phyloP scores from a whole-genome alignment of 2,329 filamentous ascomycete genomes.

The Drechmeria coniospora region DNA sequence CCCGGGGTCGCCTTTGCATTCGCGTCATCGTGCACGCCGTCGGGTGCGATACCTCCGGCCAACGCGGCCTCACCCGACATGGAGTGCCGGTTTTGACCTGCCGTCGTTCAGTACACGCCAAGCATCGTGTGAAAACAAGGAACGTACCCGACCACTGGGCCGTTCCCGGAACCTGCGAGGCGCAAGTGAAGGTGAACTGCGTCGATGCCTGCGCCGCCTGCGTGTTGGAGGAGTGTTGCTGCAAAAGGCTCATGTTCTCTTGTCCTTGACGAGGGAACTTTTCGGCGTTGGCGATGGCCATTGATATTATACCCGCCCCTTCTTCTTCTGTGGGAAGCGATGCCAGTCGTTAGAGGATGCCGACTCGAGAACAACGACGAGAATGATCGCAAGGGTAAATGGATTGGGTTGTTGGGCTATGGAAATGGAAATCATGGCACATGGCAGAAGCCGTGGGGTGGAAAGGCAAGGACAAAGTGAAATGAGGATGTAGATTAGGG shows the following conservation, averaged over 20 bases:
- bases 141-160: conserved; percentile 54
- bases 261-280: conserved; percentile 52
- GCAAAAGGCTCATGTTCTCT: conserved; percentile 65
- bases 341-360: too few relatives aligned
- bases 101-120: conserved; percentile 1
- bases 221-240: conserved; percentile 44
- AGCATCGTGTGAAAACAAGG: neutral
- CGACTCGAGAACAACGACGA: too few relatives aligned
- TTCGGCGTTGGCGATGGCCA: conserved; percentile 78
- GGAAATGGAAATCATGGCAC: too few relatives aligned
- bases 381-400: too few relatives aligned
- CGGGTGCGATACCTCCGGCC: conserved; percentile 6
- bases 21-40: conserved; percentile 17
- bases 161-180: conserved; percentile 71
- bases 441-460: too few relatives aligned
- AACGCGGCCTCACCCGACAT: conserved; percentile 7
- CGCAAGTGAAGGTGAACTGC: conserved; percentile 93
- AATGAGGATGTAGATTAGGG: neutral
- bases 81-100: conserved; percentile 11
- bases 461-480: neutral
- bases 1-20: conserved; percentile 17
- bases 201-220: conserved; percentile 56
- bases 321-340: conserved; percentile 19
- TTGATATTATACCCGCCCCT: conserved; percentile 68
- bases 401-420: too few relatives aligned